phyloP scores from a whole-genome alignment of 345 rosid species.

The Citrus hindsii region DNA sequence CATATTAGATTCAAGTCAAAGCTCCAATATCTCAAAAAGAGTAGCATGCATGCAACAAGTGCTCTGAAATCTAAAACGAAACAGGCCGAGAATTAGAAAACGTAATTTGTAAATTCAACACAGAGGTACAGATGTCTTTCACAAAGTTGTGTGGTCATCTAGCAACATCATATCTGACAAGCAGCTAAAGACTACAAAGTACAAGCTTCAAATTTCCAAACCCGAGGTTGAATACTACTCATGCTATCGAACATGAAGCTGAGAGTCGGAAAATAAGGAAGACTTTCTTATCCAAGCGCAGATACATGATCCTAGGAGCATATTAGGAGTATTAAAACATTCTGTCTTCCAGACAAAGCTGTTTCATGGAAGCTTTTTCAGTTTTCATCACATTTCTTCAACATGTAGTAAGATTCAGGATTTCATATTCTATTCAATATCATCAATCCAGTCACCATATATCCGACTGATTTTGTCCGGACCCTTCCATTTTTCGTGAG shows the following conservation, averaged over 20 bases:
- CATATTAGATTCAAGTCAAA: no score
- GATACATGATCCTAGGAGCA: constrained; percentile 1
- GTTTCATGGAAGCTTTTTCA: constrained; percentile 5
- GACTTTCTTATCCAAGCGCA: constrained; percentile 13
- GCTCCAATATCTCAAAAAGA: no score
- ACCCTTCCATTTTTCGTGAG: constrained; percentile 94
- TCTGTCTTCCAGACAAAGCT: constrained; percentile 3
- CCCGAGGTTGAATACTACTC: not conserved
- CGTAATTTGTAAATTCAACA: not conserved
- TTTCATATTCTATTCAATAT: constrained; percentile 47
- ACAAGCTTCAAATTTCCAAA: constrained; percentile 23
- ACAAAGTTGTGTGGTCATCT: not conserved
- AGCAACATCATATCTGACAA: not conserved
- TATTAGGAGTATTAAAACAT: not conserved
- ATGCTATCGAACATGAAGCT: not conserved
- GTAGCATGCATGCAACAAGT: no score
- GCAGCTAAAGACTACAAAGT: constrained; percentile 9
- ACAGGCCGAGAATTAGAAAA: not conserved
- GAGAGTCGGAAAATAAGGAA: not conserved
- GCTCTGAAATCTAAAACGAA: no score
- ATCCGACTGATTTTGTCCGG: constrained; percentile 94
- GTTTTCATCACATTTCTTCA: constrained; percentile 1
- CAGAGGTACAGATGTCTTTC: not conserved
- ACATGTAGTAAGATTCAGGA: not conserved
- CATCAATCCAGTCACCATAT: constrained; percentile 99